Evolutionary conservation across 2,329 filamentous ascomycete species (phyloP).

Genomic region (Ophiostoma himal-ulmi): DNA sequence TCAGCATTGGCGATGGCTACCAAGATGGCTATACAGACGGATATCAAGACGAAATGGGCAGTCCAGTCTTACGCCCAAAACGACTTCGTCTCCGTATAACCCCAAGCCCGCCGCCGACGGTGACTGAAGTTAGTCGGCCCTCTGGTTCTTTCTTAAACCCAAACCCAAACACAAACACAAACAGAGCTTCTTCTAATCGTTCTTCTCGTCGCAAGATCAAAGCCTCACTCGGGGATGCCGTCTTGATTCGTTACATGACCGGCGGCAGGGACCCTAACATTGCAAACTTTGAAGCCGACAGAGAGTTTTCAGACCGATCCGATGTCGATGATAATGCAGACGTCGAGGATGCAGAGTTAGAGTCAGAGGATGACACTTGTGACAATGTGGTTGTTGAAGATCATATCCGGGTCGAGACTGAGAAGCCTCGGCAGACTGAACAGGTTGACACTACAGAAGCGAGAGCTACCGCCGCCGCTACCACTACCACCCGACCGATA

Average conservation of each 20-base stretch:
- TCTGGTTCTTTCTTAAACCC: conserved; percentile 29
- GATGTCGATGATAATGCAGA: neutral
- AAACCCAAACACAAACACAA: conserved; percentile 30
- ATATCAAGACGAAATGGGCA: conserved; percentile 30
- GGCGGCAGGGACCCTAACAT: conserved; percentile 61
- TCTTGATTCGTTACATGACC: conserved; percentile 60
- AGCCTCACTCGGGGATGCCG: conserved; percentile 57
- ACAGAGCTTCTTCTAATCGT: conserved; percentile 43
- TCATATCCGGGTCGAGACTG: neutral
- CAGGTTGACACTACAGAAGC: neutral
- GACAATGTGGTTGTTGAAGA: neutral
- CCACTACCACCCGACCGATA: neutral
- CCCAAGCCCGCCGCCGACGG: conserved; percentile 45
- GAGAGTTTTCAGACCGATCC: neutral
- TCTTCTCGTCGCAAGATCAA: conserved; percentile 51
- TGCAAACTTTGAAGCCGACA: conserved; percentile 45
- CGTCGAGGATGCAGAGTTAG: neutral
- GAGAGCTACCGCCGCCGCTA: no score
- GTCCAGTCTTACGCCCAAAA: conserved; percentile 35
- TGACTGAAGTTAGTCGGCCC: conserved; percentile 41
- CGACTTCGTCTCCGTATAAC: conserved; percentile 45
- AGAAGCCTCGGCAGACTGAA: neutral
- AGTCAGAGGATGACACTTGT: neutral
- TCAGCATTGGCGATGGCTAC: conserved; percentile 32
- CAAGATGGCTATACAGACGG: conserved; percentile 1